Evolutionary conservation across 2,329 filamentous ascomycete species (phyloP).

Genomic region (Lecanicillium sp.): DNA sequence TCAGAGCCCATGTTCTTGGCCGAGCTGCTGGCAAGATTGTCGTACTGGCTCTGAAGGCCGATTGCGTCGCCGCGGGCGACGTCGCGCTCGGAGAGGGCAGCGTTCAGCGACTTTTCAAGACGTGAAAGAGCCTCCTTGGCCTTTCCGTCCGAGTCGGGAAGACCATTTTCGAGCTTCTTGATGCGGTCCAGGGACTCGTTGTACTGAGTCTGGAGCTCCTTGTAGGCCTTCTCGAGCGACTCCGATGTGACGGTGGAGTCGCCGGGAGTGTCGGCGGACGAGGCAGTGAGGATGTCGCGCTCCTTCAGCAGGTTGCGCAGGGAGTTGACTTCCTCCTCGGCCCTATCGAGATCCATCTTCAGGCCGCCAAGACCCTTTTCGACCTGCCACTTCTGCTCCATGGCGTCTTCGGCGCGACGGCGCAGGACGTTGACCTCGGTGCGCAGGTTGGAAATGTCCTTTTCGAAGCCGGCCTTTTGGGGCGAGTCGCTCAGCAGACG

Average conservation of each 20-base stretch:
- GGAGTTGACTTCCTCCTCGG: slow-evolving; percentile 86
- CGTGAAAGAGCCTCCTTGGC: slow-evolving; percentile 57
- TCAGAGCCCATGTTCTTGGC: slow-evolving; percentile 53
- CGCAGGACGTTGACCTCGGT: slow-evolving; percentile 81
- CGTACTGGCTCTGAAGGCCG: slow-evolving; percentile 56
- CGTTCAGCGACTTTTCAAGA: slow-evolving; percentile 62
- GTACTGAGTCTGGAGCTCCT: slow-evolving; percentile 68
- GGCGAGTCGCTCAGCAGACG: slow-evolving; percentile 63
- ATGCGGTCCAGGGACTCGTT: slow-evolving; percentile 60
- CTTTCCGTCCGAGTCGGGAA: slow-evolving; percentile 45
- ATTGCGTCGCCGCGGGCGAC: slow-evolving; percentile 61
- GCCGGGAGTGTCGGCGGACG: slow-evolving; percentile 23
- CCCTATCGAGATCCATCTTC: slow-evolving; percentile 94
- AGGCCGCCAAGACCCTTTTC: slow-evolving; percentile 83
- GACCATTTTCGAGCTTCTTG: slow-evolving; percentile 53
- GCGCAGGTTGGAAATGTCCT: slow-evolving; percentile 72
- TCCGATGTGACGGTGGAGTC: slow-evolving; percentile 51
- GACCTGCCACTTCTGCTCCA: slow-evolving; percentile 94
- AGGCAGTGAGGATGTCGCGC: slow-evolving; percentile 72
- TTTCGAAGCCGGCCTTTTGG: slow-evolving; percentile 72
- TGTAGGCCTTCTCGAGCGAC: slow-evolving; percentile 67
- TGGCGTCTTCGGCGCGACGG: slow-evolving; percentile 82
- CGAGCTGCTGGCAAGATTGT: slow-evolving; percentile 51
- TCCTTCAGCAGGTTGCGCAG: slow-evolving; percentile 72
- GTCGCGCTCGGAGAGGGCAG: slow-evolving; percentile 66